Base-by-base conservation (phyloP, 2,329 filamentous ascomycete species). In the Phialocephala sp. region DNA sequence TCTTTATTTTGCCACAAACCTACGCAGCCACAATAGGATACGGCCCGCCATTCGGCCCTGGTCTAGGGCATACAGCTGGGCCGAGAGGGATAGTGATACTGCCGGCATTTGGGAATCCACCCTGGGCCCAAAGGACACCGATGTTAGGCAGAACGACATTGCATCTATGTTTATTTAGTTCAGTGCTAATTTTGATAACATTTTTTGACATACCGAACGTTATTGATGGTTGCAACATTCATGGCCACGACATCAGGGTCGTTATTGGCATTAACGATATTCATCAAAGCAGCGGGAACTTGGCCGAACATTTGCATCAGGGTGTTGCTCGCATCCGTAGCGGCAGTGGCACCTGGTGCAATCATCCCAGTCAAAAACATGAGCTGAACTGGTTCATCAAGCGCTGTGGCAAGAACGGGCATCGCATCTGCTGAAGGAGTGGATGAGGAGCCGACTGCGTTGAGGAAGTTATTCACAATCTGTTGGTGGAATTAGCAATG, bases 251-350 rank as follows among this genome's bases (percentile, higher is more conserved):
- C 11, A 22, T n/a, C 22, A 24, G 45, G 45, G 22, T 50, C 45
- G n/a, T 50, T 50, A n/a, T 50, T 24, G 9, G 45, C 45, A 24
- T 22, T 24, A 11, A 50, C 45, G 45, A 24, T 50, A n/a, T 50
- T 24, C 45, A 50, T 50, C 20, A 50, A 22, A 1, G 45, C 45
- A 2, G 20, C n/a, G n/a, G 45, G n/a, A 22, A 24, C 45, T 20
- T 50, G 45, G n/a, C 45, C 45, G 22, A 50, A 50, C 45, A 50
- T 50, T n/a, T 50, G n/a, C 20, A 50, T 50, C 20, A 50, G 22
- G 20, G 45, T 50, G 20, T 50, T 50, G n/a, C 45, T 50, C 6
- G 45, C 45, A 24, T 50, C n/a, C 2, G 20, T 50, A n/a, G n/a
- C n/a, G 8, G 45, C 45, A 5, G 45, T 50, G 45, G 45, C 45